These are phyloP conservation scores for Celoporthe dispersa DNA, from an alignment of 2,329 filamentous ascomycete species.

Conservation along the genomic window DNA sequence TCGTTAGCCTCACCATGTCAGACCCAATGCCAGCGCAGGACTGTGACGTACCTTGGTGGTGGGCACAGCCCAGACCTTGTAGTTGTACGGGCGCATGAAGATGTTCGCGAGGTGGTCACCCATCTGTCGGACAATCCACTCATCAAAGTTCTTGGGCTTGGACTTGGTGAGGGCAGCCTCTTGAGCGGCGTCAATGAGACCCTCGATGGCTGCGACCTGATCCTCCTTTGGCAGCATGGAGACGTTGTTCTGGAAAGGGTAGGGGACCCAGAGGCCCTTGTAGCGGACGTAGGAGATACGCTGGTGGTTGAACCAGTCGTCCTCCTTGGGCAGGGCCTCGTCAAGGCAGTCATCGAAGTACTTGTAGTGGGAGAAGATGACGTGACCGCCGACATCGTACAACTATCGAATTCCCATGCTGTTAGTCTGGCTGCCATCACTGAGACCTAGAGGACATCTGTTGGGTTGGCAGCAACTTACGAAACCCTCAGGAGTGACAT, in stretches of 20 bases:
- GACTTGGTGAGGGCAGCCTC: conserved; percentile 84
- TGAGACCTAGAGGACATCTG: neutral
- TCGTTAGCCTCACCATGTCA: conserved; percentile 13
- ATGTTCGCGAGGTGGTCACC: conserved; percentile 87
- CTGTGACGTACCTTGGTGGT: conserved; percentile 78
- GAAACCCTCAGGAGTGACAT: conserved; percentile 94
- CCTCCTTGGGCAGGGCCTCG: conserved; percentile 90
- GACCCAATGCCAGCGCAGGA: neutral
- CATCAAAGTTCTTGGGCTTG: conserved; percentile 96
- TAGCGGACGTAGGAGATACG: conserved; percentile 98
- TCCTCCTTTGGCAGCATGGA: conserved; percentile 97
- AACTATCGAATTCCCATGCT: conserved; percentile 59
- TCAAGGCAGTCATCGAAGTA: conserved; percentile 99
- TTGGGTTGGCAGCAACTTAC: conserved; percentile 58
- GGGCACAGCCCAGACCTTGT: conserved; percentile 99
- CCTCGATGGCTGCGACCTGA: conserved; percentile 91
- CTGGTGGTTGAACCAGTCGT: conserved; percentile 98
- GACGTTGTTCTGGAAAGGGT: conserved; percentile 99
- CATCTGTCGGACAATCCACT: conserved; percentile 95
- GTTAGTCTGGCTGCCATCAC: conserved; percentile 5
- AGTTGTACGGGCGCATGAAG: conserved; percentile 99
- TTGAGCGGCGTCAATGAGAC: conserved; percentile 91
- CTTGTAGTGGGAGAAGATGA: conserved; percentile 99
- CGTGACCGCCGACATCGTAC: conserved; percentile 97
- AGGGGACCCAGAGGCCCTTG: conserved; percentile 95